Base-by-base conservation (phyloP, 805 yeast genomes). In the Metschnikowia vanudenii region DNA sequence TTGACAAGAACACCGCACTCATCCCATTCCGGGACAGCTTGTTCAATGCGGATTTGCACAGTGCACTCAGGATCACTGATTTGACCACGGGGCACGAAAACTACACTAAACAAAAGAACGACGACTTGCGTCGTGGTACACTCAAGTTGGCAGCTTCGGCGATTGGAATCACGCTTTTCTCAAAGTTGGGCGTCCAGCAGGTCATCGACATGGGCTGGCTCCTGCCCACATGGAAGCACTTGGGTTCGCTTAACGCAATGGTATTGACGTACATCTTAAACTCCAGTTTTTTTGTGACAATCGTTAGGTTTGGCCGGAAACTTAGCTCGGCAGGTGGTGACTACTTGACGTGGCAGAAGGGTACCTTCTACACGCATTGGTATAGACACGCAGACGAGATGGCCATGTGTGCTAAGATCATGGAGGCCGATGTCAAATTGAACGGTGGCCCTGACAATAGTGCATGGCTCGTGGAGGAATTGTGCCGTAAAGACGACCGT, bases 341-440 rank as follows among this genome's bases (percentile, higher is more conserved):
- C 44, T 71, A 68, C 52, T 67, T 84, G 49, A 73, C 79, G 39
- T 87, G 88, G 83, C 76, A 74, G 39, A 75, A 75, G 50, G 88
- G 88, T 4, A 80, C 86, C 0, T 75, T 82, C 45, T 81, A 84
- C 44, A 71, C 76, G 24, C 75, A 79, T 52, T 82, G 89, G 82
- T 82, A 71, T 58, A 65, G 71, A 47, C 86, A 82, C 61, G 77
- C 83, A 17, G 87, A 83, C 54, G 88, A 85, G 59, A 71, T 86
- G 73, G 66, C 77, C 49, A 80, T 87, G 82, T 75, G 84, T 37
- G 69, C 85, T 1, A 74, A 77, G 54, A 74, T 85, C 28, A 75
- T 85, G 28, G 88, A 84, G 49, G 78, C 85, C 41, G 90, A 88
- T 62, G 73, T 81, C 11, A 69, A 67, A 39, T 60, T 79, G 42